phyloP scores from a whole-genome alignment of 2,329 filamentous ascomycete species.

The Pseudogymnoascus sp. region DNA sequence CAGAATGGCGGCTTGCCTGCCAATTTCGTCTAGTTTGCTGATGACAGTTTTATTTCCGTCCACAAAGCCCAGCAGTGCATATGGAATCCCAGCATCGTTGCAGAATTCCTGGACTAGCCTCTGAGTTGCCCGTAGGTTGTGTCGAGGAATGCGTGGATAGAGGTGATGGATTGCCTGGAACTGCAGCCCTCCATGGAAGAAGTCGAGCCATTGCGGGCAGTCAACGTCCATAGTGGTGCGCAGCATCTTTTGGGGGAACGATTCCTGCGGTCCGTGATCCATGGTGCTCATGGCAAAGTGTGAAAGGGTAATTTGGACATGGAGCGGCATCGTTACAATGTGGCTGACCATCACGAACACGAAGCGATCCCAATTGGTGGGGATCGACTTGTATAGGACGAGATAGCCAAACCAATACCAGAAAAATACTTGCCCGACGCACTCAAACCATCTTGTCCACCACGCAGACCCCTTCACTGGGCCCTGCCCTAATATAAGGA shows the following conservation, averaged over 20 bases:
- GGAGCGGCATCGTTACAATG: conserved; percentile 69
- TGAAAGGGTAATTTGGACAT: conserved; percentile 83
- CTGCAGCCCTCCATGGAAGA: conserved; percentile 79
- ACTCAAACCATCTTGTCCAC: conserved; percentile 78
- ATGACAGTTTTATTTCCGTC: conserved; percentile 77
- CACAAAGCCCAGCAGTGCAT: conserved; percentile 76
- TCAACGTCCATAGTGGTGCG: conserved; percentile 92
- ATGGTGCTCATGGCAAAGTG: conserved; percentile 92
- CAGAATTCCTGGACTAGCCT: conserved; percentile 74
- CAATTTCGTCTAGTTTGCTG: conserved; percentile 65
- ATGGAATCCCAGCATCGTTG: conserved; percentile 71
- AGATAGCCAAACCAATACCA: conserved; percentile 82
- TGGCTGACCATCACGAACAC: conserved; percentile 73
- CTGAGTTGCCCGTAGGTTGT: conserved; percentile 71
- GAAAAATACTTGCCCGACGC: conserved; percentile 68
- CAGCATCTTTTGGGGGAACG: conserved; percentile 83
- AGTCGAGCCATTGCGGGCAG: conserved; percentile 80
- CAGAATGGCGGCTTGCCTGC: conserved; percentile 67
- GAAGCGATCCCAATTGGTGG: conserved; percentile 59
- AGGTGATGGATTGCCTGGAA: conserved; percentile 86
- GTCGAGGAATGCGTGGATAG: conserved; percentile 72
- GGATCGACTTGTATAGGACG: conserved; percentile 65
- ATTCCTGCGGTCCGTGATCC: conserved; percentile 74
- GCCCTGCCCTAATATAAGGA: conserved; percentile 60
- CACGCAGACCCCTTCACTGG: conserved; percentile 67